Percentiles rank a stretch among this genome's conserved stretches.
These are phyloP conservation scores for Podospora pseudoanserina DNA, from an alignment of 495 filamentous ascomycete species.

Conservation along the genomic window DNA sequence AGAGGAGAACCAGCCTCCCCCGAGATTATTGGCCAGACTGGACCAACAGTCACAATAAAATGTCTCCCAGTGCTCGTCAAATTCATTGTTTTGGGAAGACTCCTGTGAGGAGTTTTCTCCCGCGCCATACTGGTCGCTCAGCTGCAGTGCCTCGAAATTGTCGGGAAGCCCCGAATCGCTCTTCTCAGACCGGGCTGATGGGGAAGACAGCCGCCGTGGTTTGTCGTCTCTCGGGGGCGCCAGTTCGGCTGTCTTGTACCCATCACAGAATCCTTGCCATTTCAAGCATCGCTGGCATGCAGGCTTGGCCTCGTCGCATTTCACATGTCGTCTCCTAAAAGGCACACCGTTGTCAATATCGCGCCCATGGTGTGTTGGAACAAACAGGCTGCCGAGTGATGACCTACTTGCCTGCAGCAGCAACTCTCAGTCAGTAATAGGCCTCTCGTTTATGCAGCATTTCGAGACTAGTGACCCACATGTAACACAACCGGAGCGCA, in stretches of 20 bases:
- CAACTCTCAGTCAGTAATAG: not conserved
- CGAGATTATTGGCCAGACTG: slow-evolving; percentile 17
- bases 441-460: not conserved
- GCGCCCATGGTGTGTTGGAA: not conserved
- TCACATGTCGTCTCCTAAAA: slow-evolving; percentile 46
- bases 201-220: not conserved
- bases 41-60: slow-evolving; percentile 25
- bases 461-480: slow-evolving; percentile 37
- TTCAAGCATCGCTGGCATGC: slow-evolving; percentile 31
- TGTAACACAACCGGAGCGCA: slow-evolving; percentile 46
- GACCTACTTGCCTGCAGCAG: slow-evolving; percentile 28
- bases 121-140: not conserved
- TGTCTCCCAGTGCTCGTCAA: not conserved
- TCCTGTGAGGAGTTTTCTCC: not conserved
- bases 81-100: not conserved
- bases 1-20: slow-evolving; percentile 23
- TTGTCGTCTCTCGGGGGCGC: not conserved
- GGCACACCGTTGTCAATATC: not conserved
- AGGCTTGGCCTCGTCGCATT: slow-evolving; percentile 57
- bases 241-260: slow-evolving; percentile 17
- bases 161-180: not conserved
- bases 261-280: slow-evolving; percentile 29
- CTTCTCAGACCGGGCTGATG: slow-evolving; percentile 5
- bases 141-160: not conserved
- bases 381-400: not conserved